Base-by-base conservation (phyloP, 2,329 filamentous ascomycete genomes). In the Cordyceps tenuipes region DNA sequence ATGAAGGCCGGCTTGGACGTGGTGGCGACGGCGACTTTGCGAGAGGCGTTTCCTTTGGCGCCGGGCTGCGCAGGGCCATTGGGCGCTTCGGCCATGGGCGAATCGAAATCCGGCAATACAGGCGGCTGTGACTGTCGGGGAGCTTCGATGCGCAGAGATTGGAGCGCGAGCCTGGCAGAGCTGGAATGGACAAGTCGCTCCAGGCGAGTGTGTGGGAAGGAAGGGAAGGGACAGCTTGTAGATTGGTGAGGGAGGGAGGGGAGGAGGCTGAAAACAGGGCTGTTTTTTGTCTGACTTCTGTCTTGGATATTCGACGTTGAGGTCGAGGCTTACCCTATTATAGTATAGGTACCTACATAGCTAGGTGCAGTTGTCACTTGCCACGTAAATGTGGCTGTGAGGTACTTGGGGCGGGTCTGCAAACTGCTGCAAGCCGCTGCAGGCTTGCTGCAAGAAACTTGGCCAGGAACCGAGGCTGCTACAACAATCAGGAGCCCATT, bases 51-150 rank as follows among this genome's bases (percentile, higher is more conserved):
- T 49, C 67, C 61, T 62, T 72, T 69, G 54, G 67, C 68, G 61
- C 72, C 72, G 49, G 63, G 62, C 56, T 75, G 73, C 57, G 69
- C 64, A 55, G 73, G 70, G 65, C 77, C 75, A 66, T 76, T 80
- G 62, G 71, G 69, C 60, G 70, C 63, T 66, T 72, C 68, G 64
- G 67, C 71, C 74, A 77, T 76, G 66, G 66, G 64, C 64, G 17
- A 23, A 23, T 23, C 49, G 19, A n/a, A 23, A 21, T 21, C 23
- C n/a, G n/a, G 17, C 31, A 21, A 12, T 26, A 26, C 21, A 7
- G 44, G 10, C 26, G 9, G 6, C 21, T 23, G 15, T 26, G 9
- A 13, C 9, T 23, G 15, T 47, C 44, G 5, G 17, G n/a, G 26
- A 47, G 15, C 19, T 31, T n/a, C 34, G 39, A 44, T 23, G 29